Percentiles rank a stretch among this genome's conserved stretches.
Evolutionary conservation across 202 grass and related monocot species (phyloP).

Genomic region (Eragrostis tef): DNA sequence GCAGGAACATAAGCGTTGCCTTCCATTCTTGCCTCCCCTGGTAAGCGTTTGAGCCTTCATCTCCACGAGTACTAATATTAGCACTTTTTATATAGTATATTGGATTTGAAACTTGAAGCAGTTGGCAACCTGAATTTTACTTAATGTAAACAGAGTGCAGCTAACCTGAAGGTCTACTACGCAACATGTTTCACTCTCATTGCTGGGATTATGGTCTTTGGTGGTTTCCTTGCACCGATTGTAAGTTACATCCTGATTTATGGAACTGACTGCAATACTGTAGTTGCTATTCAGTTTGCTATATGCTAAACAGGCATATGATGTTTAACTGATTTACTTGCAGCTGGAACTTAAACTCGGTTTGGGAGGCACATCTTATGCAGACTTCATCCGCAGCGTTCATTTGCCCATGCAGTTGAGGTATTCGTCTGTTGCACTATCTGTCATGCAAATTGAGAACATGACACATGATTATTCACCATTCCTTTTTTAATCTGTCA

Average conservation of each 20-base stretch:
- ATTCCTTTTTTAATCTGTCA: constrained; percentile 39
- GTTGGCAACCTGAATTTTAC: constrained; percentile 22
- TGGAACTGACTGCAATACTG: constrained; percentile 28
- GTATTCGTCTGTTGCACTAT: constrained; percentile 45
- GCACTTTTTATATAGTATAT: not conserved
- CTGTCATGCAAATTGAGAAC: constrained; percentile 2
- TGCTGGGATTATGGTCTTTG: constrained; percentile 93
- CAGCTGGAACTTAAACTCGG: constrained; percentile 99
- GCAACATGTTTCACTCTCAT: constrained; percentile 89
- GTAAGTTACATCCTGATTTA: constrained; percentile 61
- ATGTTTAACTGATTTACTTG: constrained; percentile 39
- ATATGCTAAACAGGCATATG: not conserved
- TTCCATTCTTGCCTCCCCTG: constrained; percentile 94
- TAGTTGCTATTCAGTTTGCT: constrained; percentile 4
- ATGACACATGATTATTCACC: constrained; percentile 15
- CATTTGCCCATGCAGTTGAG: constrained; percentile 99
- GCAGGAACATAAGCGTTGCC: constrained; percentile 90
- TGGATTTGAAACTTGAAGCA: not conserved
- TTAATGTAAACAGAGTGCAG: constrained; percentile 81
- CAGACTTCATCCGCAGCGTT: constrained; percentile 80
- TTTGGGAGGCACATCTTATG: constrained; percentile 91
- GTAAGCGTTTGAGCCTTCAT: constrained; percentile 41
- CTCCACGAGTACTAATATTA: not conserved
- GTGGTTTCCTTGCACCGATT: constrained; percentile 95
- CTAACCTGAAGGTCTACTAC: constrained; percentile 94